Percentiles rank a stretch among this genome's conserved stretches.
Evolutionary conservation across 2,329 filamentous ascomycete genomes (phyloP).

Genomic region (Rhynchosporium agropyri): DNA sequence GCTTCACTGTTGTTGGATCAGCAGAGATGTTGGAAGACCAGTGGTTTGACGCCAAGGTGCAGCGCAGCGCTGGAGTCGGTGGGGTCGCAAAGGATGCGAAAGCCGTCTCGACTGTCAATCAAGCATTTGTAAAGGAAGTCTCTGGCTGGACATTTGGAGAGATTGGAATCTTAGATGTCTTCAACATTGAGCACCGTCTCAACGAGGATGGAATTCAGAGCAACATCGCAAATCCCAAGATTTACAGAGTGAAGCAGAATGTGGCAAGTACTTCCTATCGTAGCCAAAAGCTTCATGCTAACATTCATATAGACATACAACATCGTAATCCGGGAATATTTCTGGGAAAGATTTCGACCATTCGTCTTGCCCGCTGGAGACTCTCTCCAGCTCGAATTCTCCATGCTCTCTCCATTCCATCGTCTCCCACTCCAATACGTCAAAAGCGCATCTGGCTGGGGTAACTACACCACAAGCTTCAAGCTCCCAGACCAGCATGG

Average conservation of each 20-base stretch:
- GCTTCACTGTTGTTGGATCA: constrained; percentile 82
- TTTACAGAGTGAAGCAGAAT: constrained; percentile 96
- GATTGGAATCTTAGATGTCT: constrained; percentile 83
- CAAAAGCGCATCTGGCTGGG: constrained; percentile 63
- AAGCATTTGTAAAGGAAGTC: constrained; percentile 80
- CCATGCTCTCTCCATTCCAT: constrained; percentile 97
- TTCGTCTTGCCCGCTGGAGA: constrained; percentile 73
- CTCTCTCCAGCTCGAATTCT: constrained; percentile 90
- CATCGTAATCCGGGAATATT: constrained; percentile 88
- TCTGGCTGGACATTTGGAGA: constrained; percentile 98
- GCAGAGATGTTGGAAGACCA: constrained; percentile 84
- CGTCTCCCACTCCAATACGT: constrained; percentile 71
- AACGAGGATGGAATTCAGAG: constrained; percentile 55
- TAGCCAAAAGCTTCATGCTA: constrained; percentile 13
- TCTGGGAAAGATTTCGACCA: constrained; percentile 71
- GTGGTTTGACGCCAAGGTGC: constrained; percentile 84
- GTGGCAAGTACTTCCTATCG: constrained; percentile 67
- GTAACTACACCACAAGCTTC: constrained; percentile 76
- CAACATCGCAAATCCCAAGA: constrained; percentile 71
- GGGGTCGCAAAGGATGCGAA: constrained; percentile 53
- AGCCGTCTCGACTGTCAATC: constrained; percentile 69
- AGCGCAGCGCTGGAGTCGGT: constrained; percentile 47
- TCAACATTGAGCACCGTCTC: constrained; percentile 77
- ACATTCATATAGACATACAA: constrained; percentile 25
- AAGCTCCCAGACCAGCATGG: constrained; percentile 93